phyloP scores from a whole-genome alignment of 805 yeast species.

The Ogataea thermomethanolica region DNA sequence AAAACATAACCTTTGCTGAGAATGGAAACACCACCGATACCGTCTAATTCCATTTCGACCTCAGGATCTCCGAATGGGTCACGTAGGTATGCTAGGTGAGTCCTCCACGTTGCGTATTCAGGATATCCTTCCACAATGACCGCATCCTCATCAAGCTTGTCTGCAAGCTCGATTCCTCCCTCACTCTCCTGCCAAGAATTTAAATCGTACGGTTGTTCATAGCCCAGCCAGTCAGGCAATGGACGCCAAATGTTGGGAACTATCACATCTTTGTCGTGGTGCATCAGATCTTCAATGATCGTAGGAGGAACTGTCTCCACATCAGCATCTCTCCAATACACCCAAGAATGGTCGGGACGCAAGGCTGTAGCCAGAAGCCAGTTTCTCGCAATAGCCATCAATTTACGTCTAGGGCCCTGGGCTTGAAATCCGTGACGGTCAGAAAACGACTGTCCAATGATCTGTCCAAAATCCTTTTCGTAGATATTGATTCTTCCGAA shows the following conservation, averaged over 20 bases:
- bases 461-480: conserved; percentile 89
- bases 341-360: conserved; percentile 89
- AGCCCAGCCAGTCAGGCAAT: conserved; percentile 75
- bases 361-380: conserved; percentile 84
- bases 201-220: conserved; percentile 76
- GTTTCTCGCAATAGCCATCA: conserved; percentile 92
- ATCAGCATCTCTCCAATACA: conserved; percentile 95
- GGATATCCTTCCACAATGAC: conserved; percentile 95
- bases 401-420: conserved; percentile 87
- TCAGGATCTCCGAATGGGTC: conserved; percentile 92
- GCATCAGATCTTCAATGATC: conserved; percentile 85
- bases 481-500: conserved; percentile 83
- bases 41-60: conserved; percentile 89
- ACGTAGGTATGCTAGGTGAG: conserved; percentile 87
- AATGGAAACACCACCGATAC: conserved; percentile 95
- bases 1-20: conserved; percentile 81
- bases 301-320: conserved; percentile 83
- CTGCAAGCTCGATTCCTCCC: conserved; percentile 73
- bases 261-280: conserved; percentile 79
- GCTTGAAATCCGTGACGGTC: conserved; percentile 94
- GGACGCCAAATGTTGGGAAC: conserved; percentile 94
- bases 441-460: conserved; percentile 83
- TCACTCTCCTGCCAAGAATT: conserved; percentile 81
- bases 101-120: conserved; percentile 96
- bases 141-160: conserved; percentile 78